Conservation (phyloP, 2,329 filamentous ascomycete genomes). For the Calonectria pseudoturangicola region DNA sequence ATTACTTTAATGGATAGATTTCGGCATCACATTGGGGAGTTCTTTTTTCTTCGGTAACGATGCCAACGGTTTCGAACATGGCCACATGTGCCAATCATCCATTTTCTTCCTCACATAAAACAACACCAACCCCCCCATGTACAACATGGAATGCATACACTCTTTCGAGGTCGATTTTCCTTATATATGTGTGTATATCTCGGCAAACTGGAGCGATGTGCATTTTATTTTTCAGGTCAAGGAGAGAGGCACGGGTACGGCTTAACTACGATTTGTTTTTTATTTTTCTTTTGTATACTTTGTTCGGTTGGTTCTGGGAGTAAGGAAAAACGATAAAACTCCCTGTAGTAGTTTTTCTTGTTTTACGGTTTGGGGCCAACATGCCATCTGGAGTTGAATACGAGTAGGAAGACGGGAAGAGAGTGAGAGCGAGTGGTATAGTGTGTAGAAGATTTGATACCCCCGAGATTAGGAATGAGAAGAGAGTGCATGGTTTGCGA, state of each 20-base stretch:
- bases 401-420: conserved; percentile 2
- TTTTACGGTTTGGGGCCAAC: conserved; percentile 1
- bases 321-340: conserved; percentile 28
- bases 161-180: conserved; percentile 16
- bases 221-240: conserved; percentile 14
- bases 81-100: conserved; percentile 27
- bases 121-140: not conserved
- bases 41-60: conserved; percentile 10
- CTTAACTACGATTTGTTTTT: conserved; percentile 17
- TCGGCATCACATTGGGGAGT: conserved; percentile 16
- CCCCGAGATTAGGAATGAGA: conserved; percentile 28
- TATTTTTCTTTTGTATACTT: not conserved
- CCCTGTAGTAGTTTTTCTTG: not conserved
- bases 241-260: not conserved
- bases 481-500: not conserved
- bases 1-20: conserved; percentile 42
- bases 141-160: conserved; percentile 31
- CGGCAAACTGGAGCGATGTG: conserved; percentile 28
- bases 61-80: conserved; percentile 11
- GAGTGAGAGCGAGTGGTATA: not conserved
- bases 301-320: conserved; percentile 16
- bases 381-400: not conserved
- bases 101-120: conserved; percentile 28
- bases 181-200: conserved; percentile 14
- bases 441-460: conserved; percentile 37